Percentiles rank a stretch among this genome's conserved stretches.
phyloP scores from a whole-genome alignment of 2,329 filamentous ascomycete species.

The Ustilaginoidea virens region DNA sequence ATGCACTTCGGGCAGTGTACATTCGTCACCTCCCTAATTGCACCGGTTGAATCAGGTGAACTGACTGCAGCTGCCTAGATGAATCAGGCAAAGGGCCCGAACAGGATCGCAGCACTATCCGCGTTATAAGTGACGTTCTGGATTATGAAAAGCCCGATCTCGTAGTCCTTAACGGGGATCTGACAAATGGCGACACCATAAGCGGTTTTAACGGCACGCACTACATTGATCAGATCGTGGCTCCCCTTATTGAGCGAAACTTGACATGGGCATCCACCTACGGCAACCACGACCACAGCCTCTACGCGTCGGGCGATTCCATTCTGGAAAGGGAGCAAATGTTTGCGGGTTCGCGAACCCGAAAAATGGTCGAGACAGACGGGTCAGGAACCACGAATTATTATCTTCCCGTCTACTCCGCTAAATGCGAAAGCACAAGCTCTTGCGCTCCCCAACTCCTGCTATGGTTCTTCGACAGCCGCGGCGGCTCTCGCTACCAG shows the following conservation, averaged over 20 bases:
- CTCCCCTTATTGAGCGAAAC: conserved; percentile 36
- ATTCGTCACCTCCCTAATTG: no score
- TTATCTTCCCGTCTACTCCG: conserved; percentile 26
- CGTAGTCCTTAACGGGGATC: conserved; percentile 55
- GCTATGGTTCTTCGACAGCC: conserved; percentile 59
- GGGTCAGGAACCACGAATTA: conserved; percentile 29
- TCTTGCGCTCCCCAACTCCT: conserved; percentile 25
- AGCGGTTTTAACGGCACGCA: conserved; percentile 33
- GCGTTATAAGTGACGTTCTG: conserved; percentile 43
- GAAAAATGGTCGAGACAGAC: conserved; percentile 20
- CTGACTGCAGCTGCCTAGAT: no score
- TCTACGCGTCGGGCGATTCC: conserved; percentile 33
- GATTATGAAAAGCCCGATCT: conserved; percentile 40
- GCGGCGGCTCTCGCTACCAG: conserved; percentile 39
- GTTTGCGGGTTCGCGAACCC: conserved; percentile 23
- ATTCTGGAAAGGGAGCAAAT: conserved; percentile 24
- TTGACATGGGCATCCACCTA: conserved; percentile 53
- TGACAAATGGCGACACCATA: conserved; percentile 52
- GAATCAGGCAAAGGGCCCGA: conserved; percentile 14
- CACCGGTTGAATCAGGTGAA: no score
- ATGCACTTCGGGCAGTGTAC: conserved; percentile 3
- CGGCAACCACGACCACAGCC: conserved; percentile 53
- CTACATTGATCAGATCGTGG: conserved; percentile 43
- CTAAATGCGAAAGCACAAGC: conserved; percentile 16
- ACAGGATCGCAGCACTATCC: conserved; percentile 39